Percentiles rank a stretch among this genome's conserved stretches.
phyloP scores from a whole-genome alignment of 2,329 filamentous ascomycete genomes.

The Aciculosporium take region DNA sequence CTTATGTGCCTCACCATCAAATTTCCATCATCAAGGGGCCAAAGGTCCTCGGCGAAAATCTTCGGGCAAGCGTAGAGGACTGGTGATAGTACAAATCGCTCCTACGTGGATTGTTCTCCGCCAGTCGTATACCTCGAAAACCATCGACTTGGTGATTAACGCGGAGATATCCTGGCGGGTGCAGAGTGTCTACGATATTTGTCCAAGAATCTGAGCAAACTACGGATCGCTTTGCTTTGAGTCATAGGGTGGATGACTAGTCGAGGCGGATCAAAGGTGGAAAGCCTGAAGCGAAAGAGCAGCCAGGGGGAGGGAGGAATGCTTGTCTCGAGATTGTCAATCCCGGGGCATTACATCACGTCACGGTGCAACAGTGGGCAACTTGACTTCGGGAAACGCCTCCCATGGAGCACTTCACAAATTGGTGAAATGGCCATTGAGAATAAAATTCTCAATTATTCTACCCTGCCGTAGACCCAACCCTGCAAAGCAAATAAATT shows the following conservation, averaged over 20 bases:
- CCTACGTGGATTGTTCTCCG: constrained; percentile 55
- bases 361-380: constrained; percentile 4
- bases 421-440: constrained; percentile 60
- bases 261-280: no score
- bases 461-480: constrained; percentile 24
- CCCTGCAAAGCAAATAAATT: constrained; percentile 10
- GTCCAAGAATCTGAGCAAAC: not conserved
- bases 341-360: not conserved
- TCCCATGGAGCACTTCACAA: constrained; percentile 65
- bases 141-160: constrained; percentile 57
- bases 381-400: constrained; percentile 53
- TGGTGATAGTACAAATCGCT: constrained; percentile 31
- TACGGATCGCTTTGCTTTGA: constrained; percentile 7
- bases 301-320: constrained; percentile 3
- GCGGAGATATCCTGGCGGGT: constrained; percentile 79
- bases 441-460: constrained; percentile 33
- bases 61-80: constrained; percentile 57
- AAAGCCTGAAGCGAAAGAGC: no score
- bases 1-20: constrained; percentile 73
- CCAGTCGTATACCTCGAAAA: constrained; percentile 88
- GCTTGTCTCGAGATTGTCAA: not conserved
- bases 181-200: not conserved
- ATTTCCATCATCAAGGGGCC: constrained; percentile 53
- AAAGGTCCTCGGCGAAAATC: constrained; percentile 53
- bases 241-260: not conserved